Percentiles rank a stretch among this genome's conserved stretches.
Evolutionary conservation across 2,329 filamentous ascomycete genomes (phyloP).

Genomic region (Hawksworthiomyces lignivorus): DNA sequence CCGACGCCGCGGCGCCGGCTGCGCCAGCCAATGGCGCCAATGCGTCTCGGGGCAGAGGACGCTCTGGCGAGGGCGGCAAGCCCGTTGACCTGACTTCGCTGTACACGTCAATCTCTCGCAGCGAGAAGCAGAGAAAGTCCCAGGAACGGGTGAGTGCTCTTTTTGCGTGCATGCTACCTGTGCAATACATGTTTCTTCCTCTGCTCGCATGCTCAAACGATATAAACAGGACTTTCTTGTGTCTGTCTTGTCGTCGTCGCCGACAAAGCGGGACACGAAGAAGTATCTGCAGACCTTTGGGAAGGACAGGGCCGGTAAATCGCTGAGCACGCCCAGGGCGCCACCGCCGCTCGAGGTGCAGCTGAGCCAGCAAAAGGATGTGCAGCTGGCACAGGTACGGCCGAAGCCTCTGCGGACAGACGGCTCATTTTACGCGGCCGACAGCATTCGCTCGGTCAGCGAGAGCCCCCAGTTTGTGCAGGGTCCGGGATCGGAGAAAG

Average conservation of each 20-base stretch:
- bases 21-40: background rate
- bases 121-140: slow-evolving; percentile 39
- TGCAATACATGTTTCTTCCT: background rate
- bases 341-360: slow-evolving; percentile 22
- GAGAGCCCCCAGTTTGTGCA: slow-evolving; percentile 30
- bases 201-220: background rate
- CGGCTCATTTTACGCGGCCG: slow-evolving; percentile 9
- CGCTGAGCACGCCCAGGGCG: slow-evolving; percentile 20
- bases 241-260: slow-evolving; percentile 77
- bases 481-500: slow-evolving; percentile 16
- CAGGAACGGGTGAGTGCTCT: slow-evolving; percentile 35
- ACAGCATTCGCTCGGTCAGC: slow-evolving; percentile 22
- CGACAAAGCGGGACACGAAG: slow-evolving; percentile 87
- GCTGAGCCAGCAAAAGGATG: slow-evolving; percentile 9
- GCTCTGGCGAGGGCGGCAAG: background rate
- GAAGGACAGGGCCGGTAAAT: slow-evolving; percentile 25
- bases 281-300: slow-evolving; percentile 85
- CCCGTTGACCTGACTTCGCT: slow-evolving; percentile 16
- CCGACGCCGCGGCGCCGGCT: background rate
- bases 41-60: no score
- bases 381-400: slow-evolving; percentile 12
- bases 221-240: slow-evolving; percentile 67
- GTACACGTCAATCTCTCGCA: slow-evolving; percentile 33
- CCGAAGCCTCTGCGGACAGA: slow-evolving; percentile 10
- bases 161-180: background rate